Conservation (phyloP, 164 flowering plant species). For the Chimonanthus praecox region DNA sequence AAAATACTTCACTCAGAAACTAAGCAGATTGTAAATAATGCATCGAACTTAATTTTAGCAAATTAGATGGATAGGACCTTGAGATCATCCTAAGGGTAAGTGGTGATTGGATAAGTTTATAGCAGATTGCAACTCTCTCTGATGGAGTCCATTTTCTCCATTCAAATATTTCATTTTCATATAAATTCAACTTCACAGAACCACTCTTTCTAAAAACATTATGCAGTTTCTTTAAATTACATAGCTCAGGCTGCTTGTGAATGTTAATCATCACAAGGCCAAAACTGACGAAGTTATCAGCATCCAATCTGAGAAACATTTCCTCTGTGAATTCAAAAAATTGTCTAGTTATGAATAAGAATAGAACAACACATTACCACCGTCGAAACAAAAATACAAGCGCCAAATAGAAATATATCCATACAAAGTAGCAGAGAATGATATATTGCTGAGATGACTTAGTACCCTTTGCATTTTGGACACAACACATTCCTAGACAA, state of each 20-base stretch:
- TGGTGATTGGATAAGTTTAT: neutral
- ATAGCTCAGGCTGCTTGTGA: neutral
- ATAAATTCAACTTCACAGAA: neutral
- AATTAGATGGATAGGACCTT: neutral
- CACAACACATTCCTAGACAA: conserved; percentile 49
- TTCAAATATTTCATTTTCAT: neutral
- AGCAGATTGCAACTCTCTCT: neutral
- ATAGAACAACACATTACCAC: neutral
- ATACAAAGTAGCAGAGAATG: neutral
- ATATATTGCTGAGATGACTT: neutral
- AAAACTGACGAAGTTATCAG: neutral
- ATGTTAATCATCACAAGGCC: neutral
- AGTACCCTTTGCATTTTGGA: conserved; percentile 58
- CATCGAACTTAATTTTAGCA: neutral
- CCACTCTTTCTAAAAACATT: neutral
- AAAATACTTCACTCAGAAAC: no score
- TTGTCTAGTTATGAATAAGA: neutral
- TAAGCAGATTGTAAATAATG: neutral
- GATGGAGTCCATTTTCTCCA: neutral
- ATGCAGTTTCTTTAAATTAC: neutral
- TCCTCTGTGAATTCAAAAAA: neutral
- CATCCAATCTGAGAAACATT: neutral
- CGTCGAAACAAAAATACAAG: neutral
- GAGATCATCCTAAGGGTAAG: neutral
- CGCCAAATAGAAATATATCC: neutral